These are phyloP conservation scores for Backusella tuberculispora DNA, from an alignment of 192 early-diverging fungal species.

Conservation along the genomic window DNA sequence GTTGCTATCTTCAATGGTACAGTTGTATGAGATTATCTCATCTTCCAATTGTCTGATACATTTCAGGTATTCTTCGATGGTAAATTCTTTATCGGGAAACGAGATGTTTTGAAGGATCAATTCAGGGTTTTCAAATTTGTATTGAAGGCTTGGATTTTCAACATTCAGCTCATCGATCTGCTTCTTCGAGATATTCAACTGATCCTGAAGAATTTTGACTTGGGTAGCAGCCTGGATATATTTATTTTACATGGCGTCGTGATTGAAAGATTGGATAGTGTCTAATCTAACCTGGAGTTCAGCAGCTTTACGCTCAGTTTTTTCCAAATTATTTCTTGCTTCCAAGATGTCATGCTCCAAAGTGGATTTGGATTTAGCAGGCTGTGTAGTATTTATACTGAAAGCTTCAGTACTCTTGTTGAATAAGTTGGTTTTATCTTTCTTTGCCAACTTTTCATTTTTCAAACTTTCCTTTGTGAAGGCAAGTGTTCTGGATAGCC, in stretches of 20 bases:
- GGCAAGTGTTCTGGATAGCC: not conserved
- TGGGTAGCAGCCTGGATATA: not conserved
- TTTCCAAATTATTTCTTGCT: not conserved
- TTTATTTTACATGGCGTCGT: not conserved
- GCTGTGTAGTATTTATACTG: not conserved
- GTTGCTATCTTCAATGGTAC: not conserved
- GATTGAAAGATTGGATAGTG: not conserved
- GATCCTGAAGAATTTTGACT: not conserved
- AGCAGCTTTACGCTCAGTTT: not conserved
- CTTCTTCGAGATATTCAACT: not conserved
- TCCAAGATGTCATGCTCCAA: not conserved
- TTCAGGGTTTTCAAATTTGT: not conserved
- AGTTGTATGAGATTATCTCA: not conserved
- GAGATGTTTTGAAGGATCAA: not conserved
- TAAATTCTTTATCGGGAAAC: not conserved
- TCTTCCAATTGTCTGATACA: not conserved
- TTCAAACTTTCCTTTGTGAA: not conserved
- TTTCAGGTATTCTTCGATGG: not conserved
- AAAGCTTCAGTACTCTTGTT: not conserved
- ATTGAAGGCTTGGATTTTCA: not conserved
- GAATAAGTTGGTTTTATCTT: not conserved
- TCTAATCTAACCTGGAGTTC: not conserved
- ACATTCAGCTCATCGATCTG: not conserved
- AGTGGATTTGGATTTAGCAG: not conserved
- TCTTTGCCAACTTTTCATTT: not conserved